Evolutionary conservation across 352 stramenopile species (phyloP), one percentile per base, ranked within the genome.

Genomic region (Pythium sp.): DNA sequence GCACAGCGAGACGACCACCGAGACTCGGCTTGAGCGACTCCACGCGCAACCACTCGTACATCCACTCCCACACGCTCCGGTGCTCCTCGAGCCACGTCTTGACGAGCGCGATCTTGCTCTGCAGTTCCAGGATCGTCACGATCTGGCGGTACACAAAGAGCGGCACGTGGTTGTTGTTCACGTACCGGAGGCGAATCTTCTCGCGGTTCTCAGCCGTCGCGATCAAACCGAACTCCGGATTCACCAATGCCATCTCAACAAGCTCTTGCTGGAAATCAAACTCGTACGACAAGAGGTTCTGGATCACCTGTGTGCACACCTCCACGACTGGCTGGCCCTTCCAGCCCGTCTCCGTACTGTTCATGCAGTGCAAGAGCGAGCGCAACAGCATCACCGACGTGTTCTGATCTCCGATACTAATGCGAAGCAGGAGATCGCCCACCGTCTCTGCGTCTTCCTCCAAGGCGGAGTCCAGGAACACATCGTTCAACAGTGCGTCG

Each of bases 1-100:
- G 62, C 30, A 92, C 60, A 0, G 77, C 69, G 11, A 92, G 68
- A 28, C 87, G 84, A 6, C 88, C 88, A 59, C 88, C 87, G 14
- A 96, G 72, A 63, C 78, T 90, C 22, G 86, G 87, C 46, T 92
- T 87, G 55, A 96, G 72, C 34, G 86, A 95, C 64, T 96, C 87
- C 11, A 95, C 59, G 46, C 89, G 87, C n/a, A 96, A 69, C 89
- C 89, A 96, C 58, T 96, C 86, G 62, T 96, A 94, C 61, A 91
- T 81, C 89, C 89, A 96, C 30, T 90, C 79, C 87, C 87, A 95
- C 24, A 85, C 74, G 32, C 62, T 72, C 4, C 75, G 73, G 62
- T 93, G 82, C 14, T 73, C 74, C 26, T 65, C 57, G 24, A 95
- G 71, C 86, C 85, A 95, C 24, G 64, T 32, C 15, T 69, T 79